Percentiles rank a stretch among this genome's conserved stretches.
Conservation (phyloP, 371 early-diverging fungal genomes). For the Zychaea mexicana region DNA sequence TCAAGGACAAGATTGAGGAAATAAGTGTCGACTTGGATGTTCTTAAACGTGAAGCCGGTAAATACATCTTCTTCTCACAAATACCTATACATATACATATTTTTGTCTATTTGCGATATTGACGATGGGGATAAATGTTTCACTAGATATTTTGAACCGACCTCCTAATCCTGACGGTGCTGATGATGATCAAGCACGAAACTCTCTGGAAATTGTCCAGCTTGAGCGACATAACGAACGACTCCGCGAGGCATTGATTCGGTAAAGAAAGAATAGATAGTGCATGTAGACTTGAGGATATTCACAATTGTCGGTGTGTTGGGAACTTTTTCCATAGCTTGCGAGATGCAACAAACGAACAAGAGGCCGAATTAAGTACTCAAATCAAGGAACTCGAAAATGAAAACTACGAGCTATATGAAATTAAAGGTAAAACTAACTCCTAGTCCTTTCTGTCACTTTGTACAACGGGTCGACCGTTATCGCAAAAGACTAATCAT, state of each 20-base stretch:
- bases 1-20: conserved; percentile 86
- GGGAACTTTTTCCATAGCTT: too few relatives aligned
- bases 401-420: conserved; percentile 62
- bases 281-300: background rate
- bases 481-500: too few relatives aligned
- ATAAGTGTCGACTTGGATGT: conserved; percentile 74
- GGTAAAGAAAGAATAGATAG: conserved; percentile 31
- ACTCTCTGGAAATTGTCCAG: conserved; percentile 65
- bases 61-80: background rate
- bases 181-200: conserved; percentile 38
- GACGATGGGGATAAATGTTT: background rate
- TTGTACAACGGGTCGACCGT: too few relatives aligned
- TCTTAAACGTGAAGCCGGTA: conserved; percentile 63
- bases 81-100: background rate
- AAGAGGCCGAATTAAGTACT: conserved; percentile 68
- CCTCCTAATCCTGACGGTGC: conserved; percentile 26
- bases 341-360: conserved; percentile 77
- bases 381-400: conserved; percentile 71
- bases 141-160: conserved; percentile 40
- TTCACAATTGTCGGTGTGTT: too few relatives aligned
- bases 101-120: background rate
- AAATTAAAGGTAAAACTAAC: conserved; percentile 45
- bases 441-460: too few relatives aligned
- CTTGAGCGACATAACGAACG: conserved; percentile 85
- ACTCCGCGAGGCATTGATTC: conserved; percentile 82